Evolutionary conservation across 352 stramenopile genomes (phyloP).

Genomic region (Pythium brassicae): DNA sequence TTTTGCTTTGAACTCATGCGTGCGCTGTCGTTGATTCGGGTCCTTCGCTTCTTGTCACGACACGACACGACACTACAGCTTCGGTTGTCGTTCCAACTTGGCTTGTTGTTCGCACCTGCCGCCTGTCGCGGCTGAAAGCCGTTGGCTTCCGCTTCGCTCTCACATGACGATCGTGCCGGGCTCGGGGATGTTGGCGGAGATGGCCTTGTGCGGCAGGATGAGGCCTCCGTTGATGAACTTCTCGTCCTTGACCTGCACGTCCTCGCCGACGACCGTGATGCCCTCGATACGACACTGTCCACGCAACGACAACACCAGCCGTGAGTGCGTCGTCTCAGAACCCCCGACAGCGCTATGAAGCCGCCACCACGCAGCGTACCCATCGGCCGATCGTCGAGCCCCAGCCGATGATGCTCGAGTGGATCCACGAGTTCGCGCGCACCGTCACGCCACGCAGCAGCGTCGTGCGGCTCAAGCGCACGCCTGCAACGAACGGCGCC

Average conservation of each 20-base stretch:
- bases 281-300: constrained; percentile 76
- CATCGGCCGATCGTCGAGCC: constrained; percentile 82
- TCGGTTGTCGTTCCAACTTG: no score
- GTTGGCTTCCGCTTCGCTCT: neutral
- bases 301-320: neutral
- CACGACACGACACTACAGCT: no score
- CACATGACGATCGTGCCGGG: constrained; percentile 89
- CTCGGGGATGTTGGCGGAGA: constrained; percentile 81
- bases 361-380: constrained; percentile 26
- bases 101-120: no score
- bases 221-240: constrained; percentile 87
- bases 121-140: no score
- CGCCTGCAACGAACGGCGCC: constrained; percentile 32
- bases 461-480: constrained; percentile 78
- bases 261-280: constrained; percentile 80
- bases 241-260: constrained; percentile 86
- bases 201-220: constrained; percentile 86
- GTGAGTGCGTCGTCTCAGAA: neutral
- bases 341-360: no score
- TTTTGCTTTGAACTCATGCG: no score
- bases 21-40: no score
- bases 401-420: constrained; percentile 89
- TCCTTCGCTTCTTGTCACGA: no score
- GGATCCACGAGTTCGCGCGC: constrained; percentile 78
- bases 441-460: constrained; percentile 75